Base-by-base conservation (phyloP, 1,284 basidiomycete genomes). In the Moniliophthora roreri region DNA sequence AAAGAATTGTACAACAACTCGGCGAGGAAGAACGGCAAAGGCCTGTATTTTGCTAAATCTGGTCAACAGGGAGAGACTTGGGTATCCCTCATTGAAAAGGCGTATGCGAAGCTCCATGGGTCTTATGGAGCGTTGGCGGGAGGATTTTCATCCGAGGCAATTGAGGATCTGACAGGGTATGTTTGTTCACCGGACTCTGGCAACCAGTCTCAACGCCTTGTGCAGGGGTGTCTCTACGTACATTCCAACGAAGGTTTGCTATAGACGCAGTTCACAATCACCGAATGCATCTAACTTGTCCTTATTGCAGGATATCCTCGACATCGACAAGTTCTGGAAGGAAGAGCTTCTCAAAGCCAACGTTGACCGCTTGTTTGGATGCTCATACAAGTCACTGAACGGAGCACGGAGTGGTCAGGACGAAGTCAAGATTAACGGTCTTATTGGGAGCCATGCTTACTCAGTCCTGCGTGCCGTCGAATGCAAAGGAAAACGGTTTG, bases 41-140 rank as follows among this genome's bases (percentile, higher is more conserved):
- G 68, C 13, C 62, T 81, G n/a, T 79, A 76, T 56, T 82, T 80
- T 59, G 77, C 79, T 0, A 71, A 68, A 35, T 79, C 77, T 6
- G 75, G 72, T 2, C 69, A 69, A 1, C 63, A 73, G 38, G 72
- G 71, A 36, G 78, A 80, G 54, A 80, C 77, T 4, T 81, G 79
- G 79, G 79, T 81, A 5, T 77, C 80, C 2, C 63, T 82, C 11
- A 70, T 81, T 16, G 80, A 81, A 60, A 81, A 82, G 61, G 80
- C 80, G 2, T 82, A 74, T 57, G 80, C 80, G 0, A 81, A 81
- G 59, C 59, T 81, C 2, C 76, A 80, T 58, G 79, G 79, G 1
- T 74, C 77, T 57, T 80, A 77, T 59, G 61, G 65, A 3, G 64
- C 75, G 1, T 55, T 80, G 16, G 53, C 59, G 9, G 73, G 73